Evolutionary conservation across 2,329 filamentous ascomycete genomes (phyloP), one percentile per base, ranked within the genome.

Genomic region (Lachnellula hyalina): DNA sequence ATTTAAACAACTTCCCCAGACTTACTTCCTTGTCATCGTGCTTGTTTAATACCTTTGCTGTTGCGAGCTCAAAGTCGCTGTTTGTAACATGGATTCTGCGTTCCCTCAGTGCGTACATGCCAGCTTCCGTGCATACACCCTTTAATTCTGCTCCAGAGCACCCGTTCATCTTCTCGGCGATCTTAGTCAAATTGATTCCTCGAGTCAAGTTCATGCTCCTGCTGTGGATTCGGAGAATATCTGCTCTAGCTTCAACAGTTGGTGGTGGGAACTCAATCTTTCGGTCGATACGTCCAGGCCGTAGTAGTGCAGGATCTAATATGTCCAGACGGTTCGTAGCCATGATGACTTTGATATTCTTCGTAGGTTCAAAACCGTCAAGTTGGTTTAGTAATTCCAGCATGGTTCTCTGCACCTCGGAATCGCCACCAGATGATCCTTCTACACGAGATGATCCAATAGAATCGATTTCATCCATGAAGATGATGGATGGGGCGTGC

Each of bases 261-360:
- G 94, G 94, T 54, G 94, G 94, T 11, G 94, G 94, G 75, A 99
- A 99, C 74, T 99, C 94, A 70, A 97, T 97, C 80, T 97, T 97
- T 68, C 94, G 83, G 79, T 99, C 94, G 73, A 99, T 97, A 68
- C 94, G 89, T 51, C 94, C 94, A n/a, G 94, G 94, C 66, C 94
- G 87, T 63, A 99, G 80, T 45, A 99, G 82, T 1, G 94, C 94
- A 2, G 94, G 94, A 72, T 99, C 94, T 47, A 99, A 83, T 61
- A 99, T 97, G 68, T 99, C 94, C 61, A 99, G 83, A 71, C 94
- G 89, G 75, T 99, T 99, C 48, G 94, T 99, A 52, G 94, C 94
- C 93, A 99, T 99, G 76, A 99, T 96, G 72, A 99, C 90, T 75
- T 99, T 99, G 84, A 99, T 99, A 76, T 97, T 97, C 80, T 99